phyloP scores from a whole-genome alignment of 257 asterid species.

The Jacaranda mimosifolia region DNA sequence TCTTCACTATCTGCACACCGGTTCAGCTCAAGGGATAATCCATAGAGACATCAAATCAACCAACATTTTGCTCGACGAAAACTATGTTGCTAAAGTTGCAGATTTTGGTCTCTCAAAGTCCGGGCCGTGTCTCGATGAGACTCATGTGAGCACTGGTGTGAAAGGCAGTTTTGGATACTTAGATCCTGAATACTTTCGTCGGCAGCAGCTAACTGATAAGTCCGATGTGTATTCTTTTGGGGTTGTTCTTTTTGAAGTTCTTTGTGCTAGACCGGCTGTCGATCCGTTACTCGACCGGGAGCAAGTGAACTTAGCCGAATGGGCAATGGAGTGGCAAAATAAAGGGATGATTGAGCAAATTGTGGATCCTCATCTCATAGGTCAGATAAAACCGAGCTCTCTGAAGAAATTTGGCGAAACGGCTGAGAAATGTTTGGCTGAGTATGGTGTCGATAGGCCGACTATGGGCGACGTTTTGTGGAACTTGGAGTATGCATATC shows the following conservation, averaged over 20 bases:
- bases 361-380: constrained; percentile 51
- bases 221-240: constrained; percentile 85
- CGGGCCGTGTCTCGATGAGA: constrained; percentile 74
- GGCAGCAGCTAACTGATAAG: constrained; percentile 79
- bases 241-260: constrained; percentile 73
- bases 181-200: constrained; percentile 78
- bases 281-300: constrained; percentile 61
- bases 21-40: constrained; percentile 80
- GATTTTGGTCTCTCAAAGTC: constrained; percentile 84
- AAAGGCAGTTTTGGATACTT: constrained; percentile 84
- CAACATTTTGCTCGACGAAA: constrained; percentile 71
- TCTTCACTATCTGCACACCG: constrained; percentile 82
- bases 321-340: constrained; percentile 80
- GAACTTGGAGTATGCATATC: constrained; percentile 79
- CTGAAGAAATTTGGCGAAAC: constrained; percentile 64
- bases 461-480: constrained; percentile 81
- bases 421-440: constrained; percentile 79
- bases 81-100: constrained; percentile 72
- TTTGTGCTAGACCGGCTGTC: constrained; percentile 80
- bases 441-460: constrained; percentile 81
- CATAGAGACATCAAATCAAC: constrained; percentile 84
- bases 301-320: constrained; percentile 72
- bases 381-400: constrained; percentile 57
- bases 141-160: constrained; percentile 85
- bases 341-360: constrained; percentile 64